Evolutionary conservation across 768 basidiomycete species (phyloP).

Genomic region (Rhizopogon vesiculosus): DNA sequence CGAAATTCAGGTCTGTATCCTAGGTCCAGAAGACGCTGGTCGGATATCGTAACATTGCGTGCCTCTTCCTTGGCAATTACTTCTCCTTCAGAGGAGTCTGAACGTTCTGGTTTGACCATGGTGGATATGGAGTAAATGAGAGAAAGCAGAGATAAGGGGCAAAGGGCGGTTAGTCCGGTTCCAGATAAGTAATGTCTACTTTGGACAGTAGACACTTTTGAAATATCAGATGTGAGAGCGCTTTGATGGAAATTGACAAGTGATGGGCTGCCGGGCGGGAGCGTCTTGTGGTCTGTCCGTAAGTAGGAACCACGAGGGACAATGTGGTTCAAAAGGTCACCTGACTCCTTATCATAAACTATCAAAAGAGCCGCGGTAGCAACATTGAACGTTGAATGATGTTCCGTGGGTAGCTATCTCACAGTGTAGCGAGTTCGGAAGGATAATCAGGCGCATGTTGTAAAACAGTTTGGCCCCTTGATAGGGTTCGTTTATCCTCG

Average conservation of each 20-base stretch:
- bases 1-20: constrained; percentile 53
- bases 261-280: background rate
- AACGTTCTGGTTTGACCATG: background rate
- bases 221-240: background rate
- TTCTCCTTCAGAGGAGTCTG: background rate
- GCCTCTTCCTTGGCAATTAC: background rate
- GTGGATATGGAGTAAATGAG: background rate
- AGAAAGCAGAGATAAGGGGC: background rate
- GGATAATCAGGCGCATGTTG: background rate
- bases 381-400: background rate
- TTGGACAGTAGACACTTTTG: background rate
- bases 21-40: constrained; percentile 43
- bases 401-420: background rate
- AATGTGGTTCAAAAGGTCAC: background rate
- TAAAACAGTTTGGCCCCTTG: too few relatives aligned
- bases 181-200: background rate
- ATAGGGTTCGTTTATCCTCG: too few relatives aligned
- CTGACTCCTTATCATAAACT: background rate
- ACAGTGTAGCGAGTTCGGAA: background rate
- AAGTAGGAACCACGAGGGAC: background rate
- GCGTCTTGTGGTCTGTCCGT: background rate
- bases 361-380: background rate
- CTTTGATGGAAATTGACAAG: background rate
- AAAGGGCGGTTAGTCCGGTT: background rate
- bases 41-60: constrained; percentile 13